These are phyloP conservation scores for Aspergillus kassunensis DNA, from an alignment of 495 filamentous ascomycete genomes.

Conservation along the genomic window DNA sequence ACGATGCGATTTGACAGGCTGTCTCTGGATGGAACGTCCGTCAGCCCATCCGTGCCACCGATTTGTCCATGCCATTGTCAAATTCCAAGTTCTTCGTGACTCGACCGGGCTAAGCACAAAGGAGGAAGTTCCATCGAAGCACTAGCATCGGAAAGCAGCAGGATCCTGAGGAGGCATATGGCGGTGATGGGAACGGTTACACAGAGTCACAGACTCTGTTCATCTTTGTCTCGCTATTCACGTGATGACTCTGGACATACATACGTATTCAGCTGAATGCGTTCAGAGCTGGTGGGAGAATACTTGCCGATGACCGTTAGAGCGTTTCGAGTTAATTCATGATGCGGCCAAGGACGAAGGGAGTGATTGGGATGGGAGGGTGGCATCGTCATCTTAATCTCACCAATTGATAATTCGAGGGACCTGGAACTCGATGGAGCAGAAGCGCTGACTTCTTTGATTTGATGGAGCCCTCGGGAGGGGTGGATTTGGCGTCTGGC, in stretches of 20 bases:
- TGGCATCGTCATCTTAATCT: constrained; percentile 11
- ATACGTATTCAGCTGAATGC: no score
- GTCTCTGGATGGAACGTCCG: constrained; percentile 11
- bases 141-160: constrained; percentile 19
- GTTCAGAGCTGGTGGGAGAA: neutral
- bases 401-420: constrained; percentile 7
- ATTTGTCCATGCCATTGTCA: constrained; percentile 8
- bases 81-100: neutral
- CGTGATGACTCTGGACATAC: no score
- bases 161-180: no score
- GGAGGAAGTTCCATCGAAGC: constrained; percentile 15
- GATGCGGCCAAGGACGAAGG: constrained; percentile 24
- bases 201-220: constrained; percentile 3
- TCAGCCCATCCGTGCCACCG: constrained; percentile 14
- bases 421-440: constrained; percentile 21
- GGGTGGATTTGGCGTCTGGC: constrained; percentile 20
- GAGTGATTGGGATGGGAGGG: constrained; percentile 8
- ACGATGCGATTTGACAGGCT: constrained; percentile 14
- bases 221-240: neutral
- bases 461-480: constrained; percentile 19
- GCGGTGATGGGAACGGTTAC: no score
- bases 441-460: constrained; percentile 5
- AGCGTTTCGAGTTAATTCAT: constrained; percentile 46
- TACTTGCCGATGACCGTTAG: constrained; percentile 34
- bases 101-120: neutral